Evolutionary conservation across 1,284 basidiomycete species (phyloP), one percentile per base, ranked within the genome.

Genomic region (Moesziomyces globuligerus): DNA sequence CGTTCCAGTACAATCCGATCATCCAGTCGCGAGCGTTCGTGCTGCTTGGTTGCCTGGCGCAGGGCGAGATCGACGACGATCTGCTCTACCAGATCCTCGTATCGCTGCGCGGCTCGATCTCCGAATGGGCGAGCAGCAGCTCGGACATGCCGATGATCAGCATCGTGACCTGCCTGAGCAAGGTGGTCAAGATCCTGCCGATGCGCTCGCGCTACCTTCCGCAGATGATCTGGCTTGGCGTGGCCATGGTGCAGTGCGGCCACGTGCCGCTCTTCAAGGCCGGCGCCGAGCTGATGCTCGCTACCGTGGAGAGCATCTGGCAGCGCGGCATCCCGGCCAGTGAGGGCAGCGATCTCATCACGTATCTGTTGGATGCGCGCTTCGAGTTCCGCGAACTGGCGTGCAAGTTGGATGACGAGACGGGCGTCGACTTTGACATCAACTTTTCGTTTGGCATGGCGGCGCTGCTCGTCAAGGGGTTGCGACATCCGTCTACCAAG

Each of bases 21-120:
- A 89, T 94, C 24, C 94, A 96, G 82, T 90, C 91, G 41, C 89
- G 93, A 18, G 91, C 93, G 0, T 95, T 96, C 81, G 88, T 92
- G 26, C 89, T 91, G 3, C 87, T 97, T 13, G 92, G 92, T 4
- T 87, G 88, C 37, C 85, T 97, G 20, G 88, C 87, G 10, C 87
- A 90, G 1, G 90, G 74, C 23, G 75, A 79, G 56, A 69, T 93
- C 42, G 92, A 94, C 65, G 92, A 93, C 66, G 92, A 94, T 79
- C 87, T 92, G 57, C 85, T 93, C 48, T 93, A 93, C 74, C 92
- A 94, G 81, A 92, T 93, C 83, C 86, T 93, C 11, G 90, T 93
- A 15, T 91, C 92, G 1, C 87, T 81, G 42, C 55, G 79, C 24
- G 76, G 74, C 24, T 75, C 72, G n/a, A 73, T 80, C 46, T 69